phyloP scores from a whole-genome alignment of 345 rosid genomes.

The Pistacia vera region DNA sequence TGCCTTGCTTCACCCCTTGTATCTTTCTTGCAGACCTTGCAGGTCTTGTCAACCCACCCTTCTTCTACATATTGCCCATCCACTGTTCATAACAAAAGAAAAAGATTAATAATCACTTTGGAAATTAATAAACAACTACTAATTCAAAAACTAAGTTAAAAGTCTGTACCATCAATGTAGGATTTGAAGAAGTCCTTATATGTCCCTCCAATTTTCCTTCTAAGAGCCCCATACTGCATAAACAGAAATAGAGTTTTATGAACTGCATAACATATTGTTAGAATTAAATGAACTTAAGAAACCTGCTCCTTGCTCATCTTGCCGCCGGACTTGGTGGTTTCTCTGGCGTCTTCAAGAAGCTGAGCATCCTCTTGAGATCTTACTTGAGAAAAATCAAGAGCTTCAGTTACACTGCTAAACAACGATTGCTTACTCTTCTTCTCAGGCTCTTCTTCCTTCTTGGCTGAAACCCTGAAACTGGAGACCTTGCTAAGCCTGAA shows the following conservation, averaged over 20 bases:
- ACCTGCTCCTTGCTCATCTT: slow-evolving; percentile 81
- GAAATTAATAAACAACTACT: too few species aligned
- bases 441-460: slow-evolving; percentile 38
- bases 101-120: not conserved
- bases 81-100: slow-evolving; percentile 36
- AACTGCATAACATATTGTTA: not conserved
- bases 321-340: slow-evolving; percentile 67
- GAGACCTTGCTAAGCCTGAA: slow-evolving; percentile 17
- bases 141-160: not conserved
- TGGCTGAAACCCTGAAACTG: slow-evolving; percentile 34
- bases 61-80: slow-evolving; percentile 70
- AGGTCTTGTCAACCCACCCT: slow-evolving; percentile 95
- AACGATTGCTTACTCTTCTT: slow-evolving; percentile 60
- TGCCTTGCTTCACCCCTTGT: slow-evolving; percentile 76
- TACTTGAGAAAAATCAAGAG: slow-evolving; percentile 82
- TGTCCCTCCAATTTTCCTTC: slow-evolving; percentile 94
- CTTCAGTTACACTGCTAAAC: slow-evolving; percentile 67
- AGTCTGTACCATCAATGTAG: slow-evolving; percentile 64
- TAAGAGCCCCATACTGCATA: slow-evolving; percentile 85
- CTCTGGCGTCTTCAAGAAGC: slow-evolving; percentile 75
- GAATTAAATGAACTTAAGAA: too few species aligned
- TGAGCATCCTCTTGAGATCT: slow-evolving; percentile 78
- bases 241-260: not conserved
- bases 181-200: slow-evolving; percentile 95
- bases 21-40: slow-evolving; percentile 90